Base-by-base conservation (phyloP, 2,329 filamentous ascomycete genomes). In the Aspergillus niger region DNA sequence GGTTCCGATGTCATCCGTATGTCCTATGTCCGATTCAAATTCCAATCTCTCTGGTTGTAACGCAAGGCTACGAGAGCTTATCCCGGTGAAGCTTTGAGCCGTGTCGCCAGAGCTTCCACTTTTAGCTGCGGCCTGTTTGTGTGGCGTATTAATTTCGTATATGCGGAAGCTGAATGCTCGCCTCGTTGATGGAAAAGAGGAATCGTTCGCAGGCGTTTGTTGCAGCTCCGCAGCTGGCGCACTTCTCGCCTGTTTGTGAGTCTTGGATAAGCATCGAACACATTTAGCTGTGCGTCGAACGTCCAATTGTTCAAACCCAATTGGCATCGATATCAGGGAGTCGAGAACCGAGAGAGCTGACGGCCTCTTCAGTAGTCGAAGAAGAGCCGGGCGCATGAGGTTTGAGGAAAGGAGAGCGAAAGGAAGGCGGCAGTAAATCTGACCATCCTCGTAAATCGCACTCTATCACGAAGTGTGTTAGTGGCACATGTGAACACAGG, bases 361-460 rank as follows among this genome's bases (percentile, higher is more conserved):
- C 63, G 75, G 75, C 68, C 75, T 76, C 72, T 74, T 76, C 73
- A 78, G 67, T 59, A 78, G 67, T 71, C 75, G 74, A 69, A 77
- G 72, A 72, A 79, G 72, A 71, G 76, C 77, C 71, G 75, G 72
- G 68, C 77, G 76, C 77, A 79, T 79, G 65, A 63, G 67, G 70
- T 62, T 53, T 68, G 60, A 61, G 57, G 61, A 36, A 43, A 65
- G 61, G 55, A 55, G 58, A 61, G 64, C 57, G 58, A 59, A 52
- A 51, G 61, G 51, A 59, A 63, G 57, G 30, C 50, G 22, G 62
- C 39, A 38, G 48, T 20, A 55, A 41, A 54, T 51, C 58, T 68
- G 62, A 71, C 64, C 74, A 76, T 74, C 70, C 66, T 74, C 63
- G 63, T 69, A 56, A 59, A 59, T 54, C 36, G 22, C 22, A 28